These are phyloP conservation scores for Tolypocladium guangdongense DNA, from an alignment of 2,329 filamentous ascomycete species.

Conservation along the genomic window DNA sequence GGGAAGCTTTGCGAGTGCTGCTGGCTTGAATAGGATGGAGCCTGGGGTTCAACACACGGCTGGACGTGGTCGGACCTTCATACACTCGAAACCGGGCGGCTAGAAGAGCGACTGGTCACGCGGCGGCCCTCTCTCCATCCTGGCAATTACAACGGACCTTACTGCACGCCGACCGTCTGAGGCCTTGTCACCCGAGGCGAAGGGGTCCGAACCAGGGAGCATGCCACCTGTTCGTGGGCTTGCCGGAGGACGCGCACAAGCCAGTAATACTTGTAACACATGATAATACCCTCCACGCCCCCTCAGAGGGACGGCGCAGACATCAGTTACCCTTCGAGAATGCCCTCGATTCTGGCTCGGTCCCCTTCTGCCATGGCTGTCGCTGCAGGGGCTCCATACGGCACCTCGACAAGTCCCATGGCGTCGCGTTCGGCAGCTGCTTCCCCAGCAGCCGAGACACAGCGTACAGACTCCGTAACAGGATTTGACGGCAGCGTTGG, in stretches of 20 bases:
- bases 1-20: background rate
- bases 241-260: background rate
- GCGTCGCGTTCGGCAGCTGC: background rate
- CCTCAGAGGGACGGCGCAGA: background rate
- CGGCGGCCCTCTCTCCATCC: background rate
- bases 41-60: background rate
- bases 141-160: background rate
- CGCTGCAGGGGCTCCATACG: background rate
- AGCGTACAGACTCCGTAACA: background rate
- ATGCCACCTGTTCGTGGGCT: background rate
- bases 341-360: background rate
- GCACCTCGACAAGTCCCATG: background rate
- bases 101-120: background rate
- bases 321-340: background rate
- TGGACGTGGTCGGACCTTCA: background rate
- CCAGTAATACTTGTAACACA: background rate
- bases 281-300: background rate
- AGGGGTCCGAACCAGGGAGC: too few relatives aligned
- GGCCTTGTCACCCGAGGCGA: background rate
- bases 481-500: background rate
- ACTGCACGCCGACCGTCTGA: background rate
- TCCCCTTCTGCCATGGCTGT: background rate
- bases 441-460: background rate
- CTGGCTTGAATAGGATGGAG: background rate
- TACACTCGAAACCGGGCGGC: background rate